These are phyloP conservation scores for Beauveria sp. DNA, from an alignment of 2,329 filamentous ascomycete genomes.

Conservation along the genomic window DNA sequence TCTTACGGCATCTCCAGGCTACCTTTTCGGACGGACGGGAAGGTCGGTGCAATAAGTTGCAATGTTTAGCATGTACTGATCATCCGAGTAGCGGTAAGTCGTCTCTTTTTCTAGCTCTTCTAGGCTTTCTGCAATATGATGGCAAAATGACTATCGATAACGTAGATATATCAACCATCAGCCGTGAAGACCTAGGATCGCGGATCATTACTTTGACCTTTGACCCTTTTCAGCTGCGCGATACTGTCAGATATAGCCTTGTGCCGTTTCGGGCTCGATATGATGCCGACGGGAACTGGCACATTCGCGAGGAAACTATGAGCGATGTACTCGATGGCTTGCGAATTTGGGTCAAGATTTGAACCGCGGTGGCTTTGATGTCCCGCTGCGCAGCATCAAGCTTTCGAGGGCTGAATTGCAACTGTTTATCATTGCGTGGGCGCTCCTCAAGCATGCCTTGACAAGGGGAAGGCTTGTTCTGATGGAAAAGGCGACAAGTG, in stretches of 20 bases:
- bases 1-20: no score
- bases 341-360: background rate
- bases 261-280: background rate
- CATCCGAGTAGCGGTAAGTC: background rate
- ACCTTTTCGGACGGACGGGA: no score
- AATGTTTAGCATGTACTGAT: background rate
- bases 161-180: background rate
- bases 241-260: background rate
- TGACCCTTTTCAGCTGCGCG: background rate
- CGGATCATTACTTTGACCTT: background rate
- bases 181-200: background rate
- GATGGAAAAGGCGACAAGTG: background rate
- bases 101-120: background rate
- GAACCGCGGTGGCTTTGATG: background rate
- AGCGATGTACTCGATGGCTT: background rate
- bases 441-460: background rate
- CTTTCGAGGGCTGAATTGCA: background rate
- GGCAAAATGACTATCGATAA: background rate
- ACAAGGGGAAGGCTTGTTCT: background rate
- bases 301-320: background rate
- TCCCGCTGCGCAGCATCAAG: no score
- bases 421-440: background rate
- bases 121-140: background rate
- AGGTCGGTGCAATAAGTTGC: background rate
- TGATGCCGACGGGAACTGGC: background rate